Base-by-base conservation (phyloP, 2,329 filamentous ascomycete genomes). In the Blastomyces gilchristii region DNA sequence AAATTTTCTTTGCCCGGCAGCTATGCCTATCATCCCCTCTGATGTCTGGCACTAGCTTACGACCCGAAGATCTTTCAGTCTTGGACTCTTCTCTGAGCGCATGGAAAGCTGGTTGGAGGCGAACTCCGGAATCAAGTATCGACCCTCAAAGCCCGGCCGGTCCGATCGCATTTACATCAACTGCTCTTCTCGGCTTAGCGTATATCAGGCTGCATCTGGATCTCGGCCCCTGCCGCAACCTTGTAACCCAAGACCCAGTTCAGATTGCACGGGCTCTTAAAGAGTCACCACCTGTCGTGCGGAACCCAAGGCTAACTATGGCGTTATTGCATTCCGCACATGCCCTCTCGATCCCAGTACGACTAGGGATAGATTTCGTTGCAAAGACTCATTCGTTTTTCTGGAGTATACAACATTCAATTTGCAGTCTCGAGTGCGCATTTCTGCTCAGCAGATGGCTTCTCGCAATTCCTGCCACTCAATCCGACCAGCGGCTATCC, bases 321-420 rank as follows among this genome's bases (percentile, higher is more conserved):
- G 81, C 81, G 3, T 71, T 83, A 2, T 69, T 83, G 2, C 80
- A 83, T 66, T 80, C 80, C n/a, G 79, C 79, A 0, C 81, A 83
- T 63, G 81, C 81, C 14, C 73, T 84, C 9, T 82, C 81, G 11
- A 81, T 83, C 34, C 81, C 80, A 0, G 79, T 83, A 2, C 75
- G 80, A 50, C 74, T 83, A 9, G 82, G 82, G 1, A 78, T 83
- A 59, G 77, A 80, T 59, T 81, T 81, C 60, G 81, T 83, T 47
- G 80, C 81, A 2, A 75, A 76, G 56, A 82, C 78, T 1, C 80
- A 82, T 68, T 81, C 80, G 1, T 79, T 82, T 62, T 80, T 82
- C 68, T 83, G 81, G 82, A 80, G 78, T 47, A 80, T 83, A 37
- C 80, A 83, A 66, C 81, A 83, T 66, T 80, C 80, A 0, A 72